These are phyloP conservation scores for Rubia tinctorum DNA, from an alignment of 305 asterid genomes.

Conservation along the genomic window DNA sequence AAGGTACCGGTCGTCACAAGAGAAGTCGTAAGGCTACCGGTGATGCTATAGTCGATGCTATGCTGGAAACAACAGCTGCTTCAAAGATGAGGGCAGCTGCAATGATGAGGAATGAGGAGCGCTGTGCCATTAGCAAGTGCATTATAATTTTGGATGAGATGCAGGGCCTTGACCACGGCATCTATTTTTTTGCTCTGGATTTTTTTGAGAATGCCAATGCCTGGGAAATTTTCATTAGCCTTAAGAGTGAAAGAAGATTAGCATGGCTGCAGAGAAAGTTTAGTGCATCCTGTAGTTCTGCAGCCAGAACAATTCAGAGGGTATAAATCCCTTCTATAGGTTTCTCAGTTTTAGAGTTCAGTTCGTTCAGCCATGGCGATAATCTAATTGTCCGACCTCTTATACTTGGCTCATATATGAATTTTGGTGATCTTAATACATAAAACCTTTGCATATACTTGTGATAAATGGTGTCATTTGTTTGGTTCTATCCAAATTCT, in stretches of 20 bases:
- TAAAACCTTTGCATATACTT: constrained; percentile 16
- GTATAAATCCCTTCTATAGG: constrained; percentile 12
- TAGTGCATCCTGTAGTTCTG: constrained; percentile 43
- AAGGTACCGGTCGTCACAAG: constrained; percentile 56
- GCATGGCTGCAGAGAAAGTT: constrained; percentile 63
- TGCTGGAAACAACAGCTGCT: constrained; percentile 74
- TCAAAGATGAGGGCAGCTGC: constrained; percentile 79
- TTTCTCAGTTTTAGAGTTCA: constrained; percentile 8
- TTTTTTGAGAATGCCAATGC: constrained; percentile 54
- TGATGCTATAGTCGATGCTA: constrained; percentile 78
- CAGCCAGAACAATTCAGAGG: constrained; percentile 27
- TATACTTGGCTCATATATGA: constrained; percentile 32
- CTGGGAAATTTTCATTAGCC: constrained; percentile 55
- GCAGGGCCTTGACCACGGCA: constrained; percentile 53
- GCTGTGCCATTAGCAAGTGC: constrained; percentile 62
- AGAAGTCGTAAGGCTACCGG: constrained; percentile 82
- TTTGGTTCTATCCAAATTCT: constrained; percentile 11
- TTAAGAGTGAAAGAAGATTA: constrained; percentile 50
- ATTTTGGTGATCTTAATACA: constrained; percentile 13
- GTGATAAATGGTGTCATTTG: constrained; percentile 5
- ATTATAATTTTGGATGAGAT: constrained; percentile 57
- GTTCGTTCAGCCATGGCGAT: constrained; percentile 7
- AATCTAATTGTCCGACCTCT: constrained; percentile 3
- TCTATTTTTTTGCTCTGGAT: constrained; percentile 59
- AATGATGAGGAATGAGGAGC: constrained; percentile 56